Conservation (phyloP, 2,329 filamentous ascomycete genomes). For the Paraphoma sp. region DNA sequence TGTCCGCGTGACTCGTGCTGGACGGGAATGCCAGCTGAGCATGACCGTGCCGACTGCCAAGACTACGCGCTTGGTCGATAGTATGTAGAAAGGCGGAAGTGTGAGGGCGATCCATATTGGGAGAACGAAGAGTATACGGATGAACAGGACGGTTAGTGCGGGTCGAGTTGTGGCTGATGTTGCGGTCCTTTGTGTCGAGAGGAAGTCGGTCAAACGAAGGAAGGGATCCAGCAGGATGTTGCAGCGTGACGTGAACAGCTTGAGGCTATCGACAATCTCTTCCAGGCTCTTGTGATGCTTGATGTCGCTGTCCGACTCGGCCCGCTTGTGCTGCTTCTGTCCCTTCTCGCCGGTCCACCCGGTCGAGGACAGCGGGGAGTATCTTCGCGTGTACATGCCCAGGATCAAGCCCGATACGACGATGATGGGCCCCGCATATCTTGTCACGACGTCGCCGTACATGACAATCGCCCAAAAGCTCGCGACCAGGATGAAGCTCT, state of each 20-base stretch:
- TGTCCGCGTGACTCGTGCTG: conserved; percentile 81
- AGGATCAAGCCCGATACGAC: conserved; percentile 80
- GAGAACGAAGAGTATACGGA: conserved; percentile 85
- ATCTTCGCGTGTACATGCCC: conserved; percentile 91
- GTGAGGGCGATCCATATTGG: conserved; percentile 88
- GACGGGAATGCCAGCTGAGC: conserved; percentile 90
- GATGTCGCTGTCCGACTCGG: conserved; percentile 65
- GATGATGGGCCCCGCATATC: conserved; percentile 82
- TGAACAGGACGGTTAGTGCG: conserved; percentile 85
- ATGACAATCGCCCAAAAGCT: conserved; percentile 85
- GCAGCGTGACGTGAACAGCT: conserved; percentile 87
- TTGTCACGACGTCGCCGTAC: conserved; percentile 84
- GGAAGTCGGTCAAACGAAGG: conserved; percentile 86
- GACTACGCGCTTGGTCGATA: conserved; percentile 84
- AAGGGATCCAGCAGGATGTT: conserved; percentile 92
- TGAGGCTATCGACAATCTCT: conserved; percentile 93
- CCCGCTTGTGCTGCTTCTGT: conserved; percentile 60
- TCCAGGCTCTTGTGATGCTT: conserved; percentile 93
- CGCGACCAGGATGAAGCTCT: conserved; percentile 89
- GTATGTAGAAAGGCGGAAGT: conserved; percentile 79
- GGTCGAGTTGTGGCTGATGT: conserved; percentile 91
- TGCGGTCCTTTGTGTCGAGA: conserved; percentile 87
- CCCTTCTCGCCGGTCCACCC: conserved; percentile 72
- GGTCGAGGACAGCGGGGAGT: conserved; percentile 87
- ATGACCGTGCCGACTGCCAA: conserved; percentile 86